Base-by-base conservation (phyloP, 2,329 filamentous ascomycete species). In the Fusarium bulbicola region DNA sequence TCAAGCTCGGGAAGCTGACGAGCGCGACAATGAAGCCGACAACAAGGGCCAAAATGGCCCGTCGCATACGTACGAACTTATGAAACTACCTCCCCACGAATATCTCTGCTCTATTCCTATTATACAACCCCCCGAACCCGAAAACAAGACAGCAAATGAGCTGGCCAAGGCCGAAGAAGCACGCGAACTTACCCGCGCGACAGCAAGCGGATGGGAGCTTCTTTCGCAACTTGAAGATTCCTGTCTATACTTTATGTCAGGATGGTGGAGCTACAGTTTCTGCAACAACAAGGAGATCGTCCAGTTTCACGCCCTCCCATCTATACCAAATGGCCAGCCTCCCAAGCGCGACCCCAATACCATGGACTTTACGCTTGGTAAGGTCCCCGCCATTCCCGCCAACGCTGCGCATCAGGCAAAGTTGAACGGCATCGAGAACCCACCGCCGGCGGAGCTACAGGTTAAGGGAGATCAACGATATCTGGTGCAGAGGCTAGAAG, bases 251-350 rank as follows among this genome's bases (percentile, higher is more conserved):
- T 90, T 87, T 73, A 85, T 95, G 73, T 93, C 91, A 2, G 95
- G 95, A 1, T 98, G 95, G 95, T 98, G 95, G 95, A 96, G 93
- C 79, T 98, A 98, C 83, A 93, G 92, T 76, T 97, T 97, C 82
- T 98, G 95, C 86, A 96, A 97, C 83, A 93, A 93, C 79, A 88
- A 92, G 70, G 91, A 95, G 72, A 92, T 98, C 70, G 92, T 93
- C 78, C 95, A 98, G 82, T 98, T 97, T 82, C 95, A 98, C 81
- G 94, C 94, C 49, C 84, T 95, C 66, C 89, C 94, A 2, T 90
- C 90, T 5, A 83, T 83, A 24, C 87, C 90, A 49, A 90, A 91
- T 67, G 91, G 91, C 7, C 89, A 92, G 16, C 92, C 93, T 30
- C 95, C 95, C 0, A 87, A 92, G 50, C 92, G 93, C 76, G 95